Evolutionary conservation across 225 moss, liverwort and hornwort species (phyloP).

Genomic region (Polytrichum commune): DNA sequence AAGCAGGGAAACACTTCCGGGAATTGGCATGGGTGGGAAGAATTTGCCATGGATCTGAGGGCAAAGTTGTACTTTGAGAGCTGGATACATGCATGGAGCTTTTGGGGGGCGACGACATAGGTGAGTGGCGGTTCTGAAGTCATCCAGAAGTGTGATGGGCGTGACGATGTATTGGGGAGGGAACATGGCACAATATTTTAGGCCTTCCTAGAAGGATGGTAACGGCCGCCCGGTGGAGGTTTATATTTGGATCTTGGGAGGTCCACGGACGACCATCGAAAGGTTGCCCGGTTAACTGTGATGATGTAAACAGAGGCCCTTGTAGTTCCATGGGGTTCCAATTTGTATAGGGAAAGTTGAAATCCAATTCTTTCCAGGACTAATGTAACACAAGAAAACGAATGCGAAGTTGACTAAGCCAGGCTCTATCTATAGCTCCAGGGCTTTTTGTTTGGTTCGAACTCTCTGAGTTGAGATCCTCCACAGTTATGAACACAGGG

Average conservation of each 20-base stretch:
- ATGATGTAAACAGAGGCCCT: slow-evolving; percentile 2
- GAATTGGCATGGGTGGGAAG: slow-evolving; percentile 20
- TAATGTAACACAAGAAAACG: slow-evolving; percentile 2
- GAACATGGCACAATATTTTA: slow-evolving; percentile 23
- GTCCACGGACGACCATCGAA: slow-evolving; percentile 14
- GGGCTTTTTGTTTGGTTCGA: slow-evolving; percentile 7
- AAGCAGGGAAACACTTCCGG: slow-evolving; percentile 31
- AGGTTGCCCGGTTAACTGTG: slow-evolving; percentile 2
- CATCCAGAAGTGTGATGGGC: background rate
- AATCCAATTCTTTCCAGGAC: slow-evolving; percentile 14
- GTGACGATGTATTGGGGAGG: slow-evolving; percentile 27
- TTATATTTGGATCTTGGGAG: slow-evolving; percentile 44
- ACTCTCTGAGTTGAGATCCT: slow-evolving; percentile 1
- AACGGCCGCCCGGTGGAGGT: slow-evolving; percentile 28
- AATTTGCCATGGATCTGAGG: slow-evolving; percentile 21
- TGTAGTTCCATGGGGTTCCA: background rate
- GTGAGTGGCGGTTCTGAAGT: slow-evolving; percentile 18
- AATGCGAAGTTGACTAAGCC: slow-evolving; percentile 3
- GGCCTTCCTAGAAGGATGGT: slow-evolving; percentile 24
- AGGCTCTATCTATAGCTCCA: background rate
- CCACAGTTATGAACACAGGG: background rate
- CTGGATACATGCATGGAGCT: slow-evolving; percentile 36
- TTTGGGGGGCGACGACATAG: slow-evolving; percentile 27
- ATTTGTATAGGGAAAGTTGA: slow-evolving; percentile 13
- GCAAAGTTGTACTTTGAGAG: slow-evolving; percentile 38